Base-by-base conservation (phyloP, 2,329 filamentous ascomycete genomes). In the Pezicula rhizophila region DNA sequence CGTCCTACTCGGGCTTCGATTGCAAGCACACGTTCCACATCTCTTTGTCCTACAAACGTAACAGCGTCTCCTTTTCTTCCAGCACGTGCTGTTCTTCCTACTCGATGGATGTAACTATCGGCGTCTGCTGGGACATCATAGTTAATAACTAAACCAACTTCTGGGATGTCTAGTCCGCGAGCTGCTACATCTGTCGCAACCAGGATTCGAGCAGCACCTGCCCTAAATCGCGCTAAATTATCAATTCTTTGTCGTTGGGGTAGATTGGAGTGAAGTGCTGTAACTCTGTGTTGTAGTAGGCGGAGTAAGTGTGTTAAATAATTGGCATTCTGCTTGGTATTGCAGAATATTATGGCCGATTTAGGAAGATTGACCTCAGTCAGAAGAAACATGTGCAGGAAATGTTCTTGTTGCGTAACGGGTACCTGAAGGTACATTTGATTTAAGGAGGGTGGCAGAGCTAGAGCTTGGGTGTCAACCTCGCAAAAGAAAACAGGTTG, bases 71-170 rank as follows among this genome's bases (percentile, higher is more conserved):
- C 93, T 46, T 76, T 77, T 40, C 90, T 80, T 0, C 93, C 93
- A 0, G 93, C 93, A 78, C 93, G 84, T 3, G 93, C 93, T 11
- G 93, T 99, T 69, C 93, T 85, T 66, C 93, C 93, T 45, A 96
- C 92, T 11, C 93, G 83, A 71, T 99, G 93, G 57, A 99, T 93
- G 67, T 99, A 99, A 68, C 96, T 92, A 66, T 96, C 91, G 3
- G 92, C 89, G 64, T 96, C 89, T n/a, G 92, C 83, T 0, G 93
- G 93, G 1, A 99, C 82, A 64, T 99, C 93, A 68, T 91, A 99
- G 69, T 99, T 97, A 63, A 99, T 73, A 2, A 99, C 93, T 14
- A 97, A 70, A 47, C 80, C 85, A 6, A 97, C 92, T 57, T 90
- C 87, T 1, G 92, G 92, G 53, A 99, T 96, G 70, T 99, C 93